Percentiles rank a stretch among this genome's conserved stretches.
phyloP scores from a whole-genome alignment of 495 filamentous ascomycete species.

The Aspergillus diversus region DNA sequence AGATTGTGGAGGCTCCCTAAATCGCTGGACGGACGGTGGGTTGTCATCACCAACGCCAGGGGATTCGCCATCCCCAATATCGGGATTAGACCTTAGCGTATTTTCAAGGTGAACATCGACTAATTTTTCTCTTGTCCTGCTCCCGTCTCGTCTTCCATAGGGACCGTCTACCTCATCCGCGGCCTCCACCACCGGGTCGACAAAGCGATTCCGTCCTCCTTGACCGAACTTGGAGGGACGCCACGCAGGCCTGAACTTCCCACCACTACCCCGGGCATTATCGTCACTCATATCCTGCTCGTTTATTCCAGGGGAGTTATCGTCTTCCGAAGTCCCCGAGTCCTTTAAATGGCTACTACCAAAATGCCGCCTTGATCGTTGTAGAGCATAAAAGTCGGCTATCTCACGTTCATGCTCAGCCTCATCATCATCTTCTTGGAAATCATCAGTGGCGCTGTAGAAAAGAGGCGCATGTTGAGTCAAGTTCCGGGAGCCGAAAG shows the following conservation, averaged over 20 bases:
- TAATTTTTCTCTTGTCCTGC: conserved; percentile 68
- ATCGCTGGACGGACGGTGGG: conserved; percentile 87
- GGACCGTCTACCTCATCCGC: conserved; percentile 37
- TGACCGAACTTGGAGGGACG: conserved; percentile 44
- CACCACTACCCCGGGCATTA: conserved; percentile 38
- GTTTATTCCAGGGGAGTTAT: conserved; percentile 59
- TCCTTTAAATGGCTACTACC: conserved; percentile 77
- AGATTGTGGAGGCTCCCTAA: conserved; percentile 58
- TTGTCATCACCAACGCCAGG: conserved; percentile 65
- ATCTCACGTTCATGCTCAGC: conserved; percentile 89
- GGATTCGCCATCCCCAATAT: conserved; percentile 58
- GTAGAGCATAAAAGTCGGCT: conserved; percentile 89
- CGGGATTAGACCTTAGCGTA: conserved; percentile 49
- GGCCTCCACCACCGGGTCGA: conserved; percentile 37
- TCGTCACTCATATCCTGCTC: conserved; percentile 47
- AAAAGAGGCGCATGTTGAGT: conserved; percentile 85
- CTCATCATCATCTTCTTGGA: conserved; percentile 87
- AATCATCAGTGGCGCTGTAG: conserved; percentile 80
- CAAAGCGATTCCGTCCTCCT: conserved; percentile 25
- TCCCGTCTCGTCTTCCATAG: conserved; percentile 50
- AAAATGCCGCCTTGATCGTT: conserved; percentile 85
- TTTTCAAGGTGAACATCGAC: conserved; percentile 88
- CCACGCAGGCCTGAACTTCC: conserved; percentile 59
- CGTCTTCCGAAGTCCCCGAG: conserved; percentile 77
- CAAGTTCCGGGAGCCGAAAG: conserved; percentile 74